Evolutionary conservation across 1,284 basidiomycete genomes (phyloP).

Genomic region (Apiotrichum laibachii): DNA sequence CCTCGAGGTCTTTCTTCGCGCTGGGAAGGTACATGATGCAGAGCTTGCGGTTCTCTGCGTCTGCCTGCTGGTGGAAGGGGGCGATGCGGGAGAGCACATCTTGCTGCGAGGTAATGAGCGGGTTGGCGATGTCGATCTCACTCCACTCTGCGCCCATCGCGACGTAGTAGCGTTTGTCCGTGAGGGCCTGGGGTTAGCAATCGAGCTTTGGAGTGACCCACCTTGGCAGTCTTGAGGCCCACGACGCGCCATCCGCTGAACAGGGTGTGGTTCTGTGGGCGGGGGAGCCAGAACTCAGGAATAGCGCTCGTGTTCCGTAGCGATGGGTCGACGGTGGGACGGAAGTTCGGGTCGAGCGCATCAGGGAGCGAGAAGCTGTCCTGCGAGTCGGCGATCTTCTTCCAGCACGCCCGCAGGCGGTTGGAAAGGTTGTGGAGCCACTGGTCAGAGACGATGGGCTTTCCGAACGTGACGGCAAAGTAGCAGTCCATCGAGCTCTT

Average conservation of each 20-base stretch:
- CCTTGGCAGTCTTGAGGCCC: slow-evolving; percentile 23
- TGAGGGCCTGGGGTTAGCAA: slow-evolving; percentile 10
- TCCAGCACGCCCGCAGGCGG: slow-evolving; percentile 35
- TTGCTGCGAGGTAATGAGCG: slow-evolving; percentile 14
- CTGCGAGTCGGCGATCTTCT: slow-evolving; percentile 36
- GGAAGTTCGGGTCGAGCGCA: slow-evolving; percentile 17
- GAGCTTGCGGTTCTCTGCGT: slow-evolving; percentile 12
- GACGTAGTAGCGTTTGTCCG: slow-evolving; percentile 32
- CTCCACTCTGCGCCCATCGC: slow-evolving; percentile 39
- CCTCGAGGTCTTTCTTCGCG: slow-evolving; percentile 24
- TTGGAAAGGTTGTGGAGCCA: slow-evolving; percentile 29
- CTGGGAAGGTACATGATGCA: slow-evolving; percentile 28
- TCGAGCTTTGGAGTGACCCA: neutral
- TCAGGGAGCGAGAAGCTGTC: slow-evolving; percentile 41
- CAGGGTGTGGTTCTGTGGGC: slow-evolving; percentile 24
- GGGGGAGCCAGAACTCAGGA: slow-evolving; percentile 27
- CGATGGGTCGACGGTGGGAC: slow-evolving; percentile 24
- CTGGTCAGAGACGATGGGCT: slow-evolving; percentile 35
- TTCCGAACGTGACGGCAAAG: slow-evolving; percentile 34
- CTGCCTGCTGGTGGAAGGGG: slow-evolving; percentile 18
- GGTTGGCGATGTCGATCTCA: slow-evolving; percentile 34
- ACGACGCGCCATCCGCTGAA: slow-evolving; percentile 37
- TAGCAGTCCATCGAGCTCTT: slow-evolving; percentile 20
- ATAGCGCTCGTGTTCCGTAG: slow-evolving; percentile 10
- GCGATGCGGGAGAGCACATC: slow-evolving; percentile 29